A percentile compares a stretch with the other conserved stretches of the same genome.
These are phyloP conservation scores for Rhizopus arrhizus DNA, from an alignment of 371 early-diverging fungal species.

Conservation along the genomic window DNA sequence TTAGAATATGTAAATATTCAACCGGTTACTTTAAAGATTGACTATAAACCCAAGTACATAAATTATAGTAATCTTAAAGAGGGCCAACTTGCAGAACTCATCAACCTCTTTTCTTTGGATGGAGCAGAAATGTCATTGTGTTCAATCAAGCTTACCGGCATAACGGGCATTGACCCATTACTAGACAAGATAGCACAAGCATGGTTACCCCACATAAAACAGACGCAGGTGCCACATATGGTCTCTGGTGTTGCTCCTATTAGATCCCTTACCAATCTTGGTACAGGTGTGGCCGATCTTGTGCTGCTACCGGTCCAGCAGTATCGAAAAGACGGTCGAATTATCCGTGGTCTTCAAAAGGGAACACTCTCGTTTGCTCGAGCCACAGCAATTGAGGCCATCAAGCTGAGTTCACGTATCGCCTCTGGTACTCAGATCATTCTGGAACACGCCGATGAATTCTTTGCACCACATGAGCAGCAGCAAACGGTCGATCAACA, in stretches of 20 bases:
- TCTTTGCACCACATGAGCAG: constrained; percentile 47
- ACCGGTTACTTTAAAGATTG: constrained; percentile 83
- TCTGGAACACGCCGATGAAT: constrained; percentile 89
- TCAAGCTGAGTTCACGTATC: constrained; percentile 83
- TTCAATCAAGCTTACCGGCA: constrained; percentile 74
- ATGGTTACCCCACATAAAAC: constrained; percentile 91
- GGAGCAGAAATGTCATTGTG: constrained; percentile 85
- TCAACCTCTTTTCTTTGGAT: constrained; percentile 92
- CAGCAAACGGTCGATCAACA: constrained; percentile 11
- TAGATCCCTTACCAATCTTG: constrained; percentile 85
- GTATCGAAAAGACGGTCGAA: constrained; percentile 88
- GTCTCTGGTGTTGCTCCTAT: constrained; percentile 92
- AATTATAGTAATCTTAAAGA: constrained; percentile 73
- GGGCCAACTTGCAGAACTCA: constrained; percentile 82
- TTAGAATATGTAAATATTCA: constrained; percentile 70
- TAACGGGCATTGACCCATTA: constrained; percentile 65
- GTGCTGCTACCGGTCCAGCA: constrained; percentile 92
- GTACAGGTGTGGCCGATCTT: constrained; percentile 90
- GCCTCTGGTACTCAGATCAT: constrained; percentile 91
- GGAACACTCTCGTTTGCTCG: constrained; percentile 89
- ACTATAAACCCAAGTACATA: constrained; percentile 95
- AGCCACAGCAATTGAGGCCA: constrained; percentile 88
- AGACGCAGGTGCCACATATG: constrained; percentile 86
- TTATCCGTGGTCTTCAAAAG: constrained; percentile 82
- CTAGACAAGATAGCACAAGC: constrained; percentile 63